phyloP scores from a whole-genome alignment of 331 rosid species.

The Arachis monticola region DNA sequence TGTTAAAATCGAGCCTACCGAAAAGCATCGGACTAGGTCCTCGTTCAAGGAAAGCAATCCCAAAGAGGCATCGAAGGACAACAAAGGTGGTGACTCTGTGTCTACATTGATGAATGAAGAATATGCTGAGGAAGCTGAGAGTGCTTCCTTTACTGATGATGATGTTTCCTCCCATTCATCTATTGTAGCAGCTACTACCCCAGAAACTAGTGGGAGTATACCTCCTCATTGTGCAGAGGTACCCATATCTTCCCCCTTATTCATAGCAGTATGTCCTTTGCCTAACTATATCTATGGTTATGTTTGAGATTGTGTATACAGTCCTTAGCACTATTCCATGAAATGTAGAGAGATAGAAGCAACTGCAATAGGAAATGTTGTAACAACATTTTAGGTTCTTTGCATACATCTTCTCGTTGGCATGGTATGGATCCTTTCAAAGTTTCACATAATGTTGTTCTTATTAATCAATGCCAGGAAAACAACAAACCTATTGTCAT shows the following conservation, averaged over 20 bases:
- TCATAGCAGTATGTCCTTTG: slow-evolving; percentile 27
- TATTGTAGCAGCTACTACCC: slow-evolving; percentile 45
- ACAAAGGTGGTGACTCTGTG: slow-evolving; percentile 63
- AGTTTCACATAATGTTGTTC: neutral
- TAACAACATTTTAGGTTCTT: slow-evolving; percentile 20
- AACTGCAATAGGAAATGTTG: slow-evolving; percentile 15
- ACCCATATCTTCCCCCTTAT: slow-evolving; percentile 21
- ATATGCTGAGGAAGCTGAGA: slow-evolving; percentile 78
- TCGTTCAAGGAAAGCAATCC: slow-evolving; percentile 56
- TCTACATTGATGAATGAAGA: slow-evolving; percentile 72
- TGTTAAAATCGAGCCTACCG: slow-evolving; percentile 69
- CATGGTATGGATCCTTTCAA: slow-evolving; percentile 21
- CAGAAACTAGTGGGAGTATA: slow-evolving; percentile 47
- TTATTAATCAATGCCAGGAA: slow-evolving; percentile 25
- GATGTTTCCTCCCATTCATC: slow-evolving; percentile 96
- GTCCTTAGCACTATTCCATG: slow-evolving; percentile 5
- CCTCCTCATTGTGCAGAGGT: slow-evolving; percentile 69
- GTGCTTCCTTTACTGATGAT: slow-evolving; percentile 77
- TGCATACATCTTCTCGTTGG: slow-evolving; percentile 11
- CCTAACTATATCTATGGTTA: neutral
- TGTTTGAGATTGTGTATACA: neutral
- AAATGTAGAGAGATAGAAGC: slow-evolving; percentile 21
- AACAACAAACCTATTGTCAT: slow-evolving; percentile 22
- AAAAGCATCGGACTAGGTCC: slow-evolving; percentile 51
- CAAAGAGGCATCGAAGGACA: slow-evolving; percentile 55